Evolutionary conservation across 768 basidiomycete species (phyloP).

Genomic region (Leccinum ochraceum): DNA sequence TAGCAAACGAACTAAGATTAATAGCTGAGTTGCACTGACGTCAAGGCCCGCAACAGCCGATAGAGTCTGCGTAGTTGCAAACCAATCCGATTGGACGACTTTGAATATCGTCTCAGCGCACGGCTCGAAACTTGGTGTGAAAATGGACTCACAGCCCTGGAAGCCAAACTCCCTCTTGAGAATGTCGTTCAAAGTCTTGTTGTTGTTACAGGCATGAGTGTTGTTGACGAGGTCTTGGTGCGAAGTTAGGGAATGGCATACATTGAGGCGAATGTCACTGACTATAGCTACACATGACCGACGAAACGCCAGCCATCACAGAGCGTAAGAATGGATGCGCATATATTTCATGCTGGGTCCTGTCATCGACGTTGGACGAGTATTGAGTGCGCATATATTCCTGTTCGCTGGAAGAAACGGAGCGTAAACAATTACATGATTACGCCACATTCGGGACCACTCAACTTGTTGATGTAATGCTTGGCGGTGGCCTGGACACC

Average conservation of each 20-base stretch:
- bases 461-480: conserved; percentile 72
- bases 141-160: conserved; percentile 50
- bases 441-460: conserved; percentile 22
- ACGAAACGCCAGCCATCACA: conserved; percentile 63
- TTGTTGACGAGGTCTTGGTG: conserved; percentile 52
- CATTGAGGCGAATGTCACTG: not conserved
- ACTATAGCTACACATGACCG: conserved; percentile 69
- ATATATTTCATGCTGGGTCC: conserved; percentile 57
- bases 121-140: not conserved
- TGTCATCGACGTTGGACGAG: conserved; percentile 43
- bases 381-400: conserved; percentile 35
- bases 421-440: not conserved
- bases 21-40: conserved; percentile 35
- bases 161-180: conserved; percentile 68
- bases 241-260: conserved; percentile 3
- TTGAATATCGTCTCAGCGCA: not conserved
- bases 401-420: conserved; percentile 32
- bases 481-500: conserved; percentile 90
- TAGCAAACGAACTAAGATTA: not conserved
- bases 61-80: conserved; percentile 47
- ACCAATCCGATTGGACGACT: conserved; percentile 65
- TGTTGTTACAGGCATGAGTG: conserved; percentile 65
- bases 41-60: conserved; percentile 64
- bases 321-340: conserved; percentile 57
- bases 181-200: conserved; percentile 57